Conservation (phyloP, 1,284 basidiomycete genomes). For the Leucoagaricus sp. region DNA sequence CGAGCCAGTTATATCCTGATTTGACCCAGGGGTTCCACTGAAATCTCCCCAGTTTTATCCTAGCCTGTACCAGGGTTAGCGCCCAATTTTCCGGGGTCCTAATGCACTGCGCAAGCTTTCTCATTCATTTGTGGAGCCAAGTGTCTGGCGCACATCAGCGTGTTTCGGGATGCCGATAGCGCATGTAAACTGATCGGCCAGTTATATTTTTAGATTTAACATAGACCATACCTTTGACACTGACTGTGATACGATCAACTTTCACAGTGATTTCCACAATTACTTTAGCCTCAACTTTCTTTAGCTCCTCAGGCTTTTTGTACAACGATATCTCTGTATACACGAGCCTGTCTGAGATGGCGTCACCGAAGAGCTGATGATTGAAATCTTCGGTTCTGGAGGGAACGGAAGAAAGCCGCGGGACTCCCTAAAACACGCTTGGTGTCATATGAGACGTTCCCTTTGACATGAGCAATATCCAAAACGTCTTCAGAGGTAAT, state of each 20-base stretch:
- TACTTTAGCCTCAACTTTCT: constrained; percentile 45
- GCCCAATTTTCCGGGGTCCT: not conserved
- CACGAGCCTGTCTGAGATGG: constrained; percentile 31
- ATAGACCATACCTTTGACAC: too few species aligned
- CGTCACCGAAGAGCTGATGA: constrained; percentile 32
- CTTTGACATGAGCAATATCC: constrained; percentile 35
- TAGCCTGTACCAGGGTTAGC: too few species aligned
- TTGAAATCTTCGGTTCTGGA: constrained; percentile 4
- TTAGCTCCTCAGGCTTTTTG: constrained; percentile 45
- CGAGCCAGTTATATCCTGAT: too few species aligned
- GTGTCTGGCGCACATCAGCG: too few species aligned
- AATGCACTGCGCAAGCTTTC: not conserved
- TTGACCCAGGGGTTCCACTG: too few species aligned
- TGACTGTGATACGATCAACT: constrained; percentile 8
- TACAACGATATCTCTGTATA: constrained; percentile 46
- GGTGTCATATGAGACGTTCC: constrained; percentile 43
- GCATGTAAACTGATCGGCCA: too few species aligned
- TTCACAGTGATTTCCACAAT: constrained; percentile 48
- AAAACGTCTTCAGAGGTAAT: constrained; percentile 5
- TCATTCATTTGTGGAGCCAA: too few species aligned
- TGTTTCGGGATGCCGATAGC: too few species aligned
- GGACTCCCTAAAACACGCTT: constrained; percentile 36
- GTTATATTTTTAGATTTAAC: too few species aligned
- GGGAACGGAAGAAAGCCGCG: constrained; percentile 18
- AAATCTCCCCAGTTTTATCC: too few species aligned